Conservation (phyloP, 1,139 yeast genomes). For the Pichia terricola region DNA sequence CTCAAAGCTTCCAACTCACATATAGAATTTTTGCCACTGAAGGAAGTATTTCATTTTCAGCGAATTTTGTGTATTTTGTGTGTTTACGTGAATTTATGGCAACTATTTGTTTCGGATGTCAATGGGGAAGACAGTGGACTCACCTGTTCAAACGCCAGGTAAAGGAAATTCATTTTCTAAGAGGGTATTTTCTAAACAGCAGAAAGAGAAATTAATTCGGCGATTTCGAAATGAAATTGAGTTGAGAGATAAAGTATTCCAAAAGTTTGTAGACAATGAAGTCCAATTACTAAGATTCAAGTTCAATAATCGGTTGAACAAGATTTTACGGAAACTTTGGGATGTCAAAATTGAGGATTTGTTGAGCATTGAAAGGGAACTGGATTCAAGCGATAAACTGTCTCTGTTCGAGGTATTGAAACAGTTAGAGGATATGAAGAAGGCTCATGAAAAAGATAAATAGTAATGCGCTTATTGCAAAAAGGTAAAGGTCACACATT, state of each 20-base stretch:
- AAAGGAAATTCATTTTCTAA: too few relatives aligned
- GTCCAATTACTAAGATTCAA: constrained; percentile 22
- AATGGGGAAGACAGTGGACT: too few relatives aligned
- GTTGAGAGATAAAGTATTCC: constrained; percentile 22
- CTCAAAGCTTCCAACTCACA: constrained; percentile 7
- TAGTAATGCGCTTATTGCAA: not conserved
- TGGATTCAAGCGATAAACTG: constrained; percentile 27
- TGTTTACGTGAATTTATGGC: too few relatives aligned
- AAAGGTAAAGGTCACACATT: too few relatives aligned
- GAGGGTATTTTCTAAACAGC: too few relatives aligned
- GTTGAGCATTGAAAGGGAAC: constrained; percentile 36
- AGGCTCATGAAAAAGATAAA: not conserved
- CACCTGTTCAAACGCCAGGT: too few relatives aligned
- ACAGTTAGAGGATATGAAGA: constrained; percentile 30
- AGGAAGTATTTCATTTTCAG: too few relatives aligned
- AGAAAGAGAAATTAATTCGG: constrained; percentile 31
- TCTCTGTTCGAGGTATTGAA: constrained; percentile 17
- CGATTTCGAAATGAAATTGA: constrained; percentile 19
- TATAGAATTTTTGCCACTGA: too few relatives aligned
- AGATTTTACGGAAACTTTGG: constrained; percentile 34
- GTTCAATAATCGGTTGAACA: constrained; percentile 29
- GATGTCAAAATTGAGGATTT: constrained; percentile 29
- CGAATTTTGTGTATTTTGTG: too few relatives aligned
- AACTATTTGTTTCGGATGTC: too few relatives aligned
- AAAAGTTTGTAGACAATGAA: constrained; percentile 26